These are phyloP conservation scores for Aureobasidium leucospermi DNA, from an alignment of 2,329 filamentous ascomycete species.

Conservation along the genomic window DNA sequence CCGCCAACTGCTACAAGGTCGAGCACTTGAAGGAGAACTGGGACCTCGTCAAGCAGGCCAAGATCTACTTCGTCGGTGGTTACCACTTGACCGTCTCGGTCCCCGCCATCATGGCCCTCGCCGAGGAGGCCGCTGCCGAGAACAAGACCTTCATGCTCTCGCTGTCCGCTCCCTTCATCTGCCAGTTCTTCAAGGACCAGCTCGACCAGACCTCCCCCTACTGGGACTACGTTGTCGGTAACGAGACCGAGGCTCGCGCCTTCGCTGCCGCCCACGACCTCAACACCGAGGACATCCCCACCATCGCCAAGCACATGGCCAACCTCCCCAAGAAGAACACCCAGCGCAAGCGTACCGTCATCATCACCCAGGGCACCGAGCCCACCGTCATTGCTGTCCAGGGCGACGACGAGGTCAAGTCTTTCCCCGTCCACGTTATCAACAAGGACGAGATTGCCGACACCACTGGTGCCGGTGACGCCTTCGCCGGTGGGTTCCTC, in stretches of 20 bases:
- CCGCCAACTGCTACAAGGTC: slow-evolving; percentile 93
- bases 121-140: slow-evolving; percentile 77
- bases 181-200: slow-evolving; percentile 95
- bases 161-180: slow-evolving; percentile 90
- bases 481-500: slow-evolving; percentile 89
- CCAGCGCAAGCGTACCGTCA: slow-evolving; percentile 73
- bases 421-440: slow-evolving; percentile 77
- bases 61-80: slow-evolving; percentile 87
- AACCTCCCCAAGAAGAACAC: slow-evolving; percentile 87
- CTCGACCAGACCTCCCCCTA: slow-evolving; percentile 80
- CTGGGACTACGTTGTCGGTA: slow-evolving; percentile 94
- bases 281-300: slow-evolving; percentile 66
- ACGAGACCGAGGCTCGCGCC: slow-evolving; percentile 86
- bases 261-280: slow-evolving; percentile 79
- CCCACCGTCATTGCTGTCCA: slow-evolving; percentile 75
- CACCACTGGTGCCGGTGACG: slow-evolving; percentile 92
- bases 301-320: slow-evolving; percentile 79
- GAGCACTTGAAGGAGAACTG: slow-evolving; percentile 94
- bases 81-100: slow-evolving; percentile 97
- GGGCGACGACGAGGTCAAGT: slow-evolving; percentile 54
- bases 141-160: slow-evolving; percentile 92
- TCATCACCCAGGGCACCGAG: slow-evolving; percentile 91
- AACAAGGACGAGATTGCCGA: slow-evolving; percentile 75
- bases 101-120: slow-evolving; percentile 80
- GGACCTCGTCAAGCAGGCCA: slow-evolving; percentile 80